Conservation (phyloP, 176 grass and related monocot species). For the Cenchrus purpureus region DNA sequence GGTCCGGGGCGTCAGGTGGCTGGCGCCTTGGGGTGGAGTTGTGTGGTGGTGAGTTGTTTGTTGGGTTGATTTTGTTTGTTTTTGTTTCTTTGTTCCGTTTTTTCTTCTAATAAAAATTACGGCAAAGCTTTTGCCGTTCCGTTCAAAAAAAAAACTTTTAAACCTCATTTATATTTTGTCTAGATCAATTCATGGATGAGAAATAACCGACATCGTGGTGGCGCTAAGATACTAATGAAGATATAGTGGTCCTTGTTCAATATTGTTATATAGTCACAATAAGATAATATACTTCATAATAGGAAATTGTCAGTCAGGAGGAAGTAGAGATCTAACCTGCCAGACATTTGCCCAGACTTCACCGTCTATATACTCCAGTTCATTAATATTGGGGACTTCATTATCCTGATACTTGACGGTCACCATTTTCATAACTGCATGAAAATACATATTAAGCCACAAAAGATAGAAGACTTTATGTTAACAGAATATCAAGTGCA, state of each 20-base stretch:
- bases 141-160: background rate
- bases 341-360: constrained; percentile 99
- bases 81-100: too few species aligned
- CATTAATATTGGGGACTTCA: constrained; percentile 77
- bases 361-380: constrained; percentile 92
- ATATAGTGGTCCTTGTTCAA: background rate
- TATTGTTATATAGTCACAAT: background rate
- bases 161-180: background rate
- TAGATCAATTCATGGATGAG: constrained; percentile 5
- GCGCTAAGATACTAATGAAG: constrained; percentile 11
- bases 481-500: constrained; percentile 28
- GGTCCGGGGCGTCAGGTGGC: too few species aligned
- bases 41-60: too few species aligned
- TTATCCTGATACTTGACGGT: constrained; percentile 78
- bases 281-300: constrained; percentile 10
- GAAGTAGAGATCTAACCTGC: constrained; percentile 66
- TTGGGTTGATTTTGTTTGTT: too few species aligned
- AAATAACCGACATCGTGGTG: background rate
- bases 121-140: too few species aligned
- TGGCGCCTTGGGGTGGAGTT: too few species aligned
- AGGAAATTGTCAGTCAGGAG: constrained; percentile 1
- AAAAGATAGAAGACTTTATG: background rate
- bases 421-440: constrained; percentile 72
- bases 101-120: too few species aligned
- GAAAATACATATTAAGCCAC: constrained; percentile 31